A percentile compares a stretch with the other conserved stretches of the same genome.
Evolutionary conservation across 768 basidiomycete species (phyloP).

Genomic region (Psilocybe cubensis): DNA sequence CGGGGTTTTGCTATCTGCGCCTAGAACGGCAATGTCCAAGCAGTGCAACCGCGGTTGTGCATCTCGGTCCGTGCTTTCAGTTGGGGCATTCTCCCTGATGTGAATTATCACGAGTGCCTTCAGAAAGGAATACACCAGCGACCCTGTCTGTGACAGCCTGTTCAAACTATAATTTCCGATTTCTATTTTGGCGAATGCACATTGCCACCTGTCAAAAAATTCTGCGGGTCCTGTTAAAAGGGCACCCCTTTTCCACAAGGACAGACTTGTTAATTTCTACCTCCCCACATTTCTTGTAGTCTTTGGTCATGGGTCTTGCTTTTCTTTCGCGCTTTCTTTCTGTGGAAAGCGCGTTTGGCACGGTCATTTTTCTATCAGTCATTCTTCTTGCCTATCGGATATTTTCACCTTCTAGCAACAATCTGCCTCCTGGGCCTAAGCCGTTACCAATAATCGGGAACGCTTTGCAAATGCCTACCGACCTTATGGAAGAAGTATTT

Average conservation of each 20-base stretch:
- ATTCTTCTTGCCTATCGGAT: conserved; percentile 28
- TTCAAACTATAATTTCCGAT: conserved; percentile 16
- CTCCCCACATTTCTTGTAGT: conserved; percentile 21
- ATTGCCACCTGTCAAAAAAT: conserved; percentile 33
- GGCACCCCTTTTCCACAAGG: conserved; percentile 14
- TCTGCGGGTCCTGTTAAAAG: conserved; percentile 24
- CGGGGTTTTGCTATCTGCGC: conserved; percentile 5
- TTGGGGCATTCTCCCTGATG: conserved; percentile 14
- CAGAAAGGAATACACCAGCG: conserved; percentile 18
- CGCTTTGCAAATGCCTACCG: conserved; percentile 43
- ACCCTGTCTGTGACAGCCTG: conserved; percentile 19
- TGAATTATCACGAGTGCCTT: conserved; percentile 20
- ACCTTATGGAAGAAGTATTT: conserved; percentile 43
- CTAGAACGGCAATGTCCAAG: conserved; percentile 14
- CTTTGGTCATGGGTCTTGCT: conserved; percentile 22
- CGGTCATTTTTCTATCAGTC: conserved; percentile 13
- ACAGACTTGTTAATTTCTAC: conserved; percentile 10
- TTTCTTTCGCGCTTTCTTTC: conserved; percentile 17
- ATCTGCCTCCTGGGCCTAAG: conserved; percentile 51
- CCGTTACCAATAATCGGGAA: conserved; percentile 52
- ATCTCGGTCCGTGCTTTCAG: conserved; percentile 13
- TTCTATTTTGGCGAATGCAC: conserved; percentile 26
- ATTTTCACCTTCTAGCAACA: conserved; percentile 24
- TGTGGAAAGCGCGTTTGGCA: conserved; percentile 16
- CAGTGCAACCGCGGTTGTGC: conserved; percentile 6